These are phyloP conservation scores for Dictyostelium firmibasis DNA, from an alignment of 78 protist species.

Conservation along the genomic window DNA sequence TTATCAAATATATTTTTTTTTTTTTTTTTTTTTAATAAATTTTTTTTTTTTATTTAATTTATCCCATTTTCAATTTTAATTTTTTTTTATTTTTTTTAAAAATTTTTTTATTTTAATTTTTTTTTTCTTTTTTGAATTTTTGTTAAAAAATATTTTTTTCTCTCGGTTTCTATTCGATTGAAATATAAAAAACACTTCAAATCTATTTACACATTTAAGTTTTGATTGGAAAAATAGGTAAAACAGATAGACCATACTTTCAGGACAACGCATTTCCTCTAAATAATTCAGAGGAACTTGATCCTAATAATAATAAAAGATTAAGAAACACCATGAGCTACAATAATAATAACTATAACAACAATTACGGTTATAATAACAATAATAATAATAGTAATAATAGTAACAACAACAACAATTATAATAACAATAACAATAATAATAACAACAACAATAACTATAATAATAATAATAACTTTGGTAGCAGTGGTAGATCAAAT, in stretches of 20 bases:
- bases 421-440: not conserved
- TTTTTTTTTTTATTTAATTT: not conserved
- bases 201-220: not conserved
- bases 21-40: not conserved
- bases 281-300: not conserved
- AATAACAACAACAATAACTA: not conserved
- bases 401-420: not conserved
- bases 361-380: not conserved
- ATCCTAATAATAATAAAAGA: not conserved
- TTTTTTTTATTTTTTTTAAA: not conserved
- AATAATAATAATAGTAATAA: not conserved
- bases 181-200: not conserved
- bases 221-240: not conserved
- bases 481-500: not conserved
- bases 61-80: no score
- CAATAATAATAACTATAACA: slow-evolving; percentile 2
- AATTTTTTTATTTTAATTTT: not conserved
- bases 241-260: slow-evolving; percentile 12
- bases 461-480: not conserved
- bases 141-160: not conserved
- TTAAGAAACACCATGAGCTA: not conserved
- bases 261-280: not conserved
- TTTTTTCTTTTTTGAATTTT: not conserved
- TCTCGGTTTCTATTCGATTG: not conserved
- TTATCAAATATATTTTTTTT: not conserved